phyloP scores from a whole-genome alignment of 2,329 filamentous ascomycete species.

The Fusarium pininemorale region DNA sequence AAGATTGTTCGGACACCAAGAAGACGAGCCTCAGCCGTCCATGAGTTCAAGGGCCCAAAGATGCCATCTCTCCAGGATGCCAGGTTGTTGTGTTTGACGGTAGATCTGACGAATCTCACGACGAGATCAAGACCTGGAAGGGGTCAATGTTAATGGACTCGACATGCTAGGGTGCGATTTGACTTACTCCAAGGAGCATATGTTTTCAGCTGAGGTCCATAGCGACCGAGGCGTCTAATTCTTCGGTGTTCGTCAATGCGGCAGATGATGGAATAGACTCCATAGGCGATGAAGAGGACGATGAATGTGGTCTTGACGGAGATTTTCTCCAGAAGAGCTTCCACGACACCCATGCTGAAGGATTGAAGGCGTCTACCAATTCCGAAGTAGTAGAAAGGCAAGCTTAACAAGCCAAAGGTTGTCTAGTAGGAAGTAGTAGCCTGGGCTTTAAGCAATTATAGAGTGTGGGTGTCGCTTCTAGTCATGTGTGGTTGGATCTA shows the following conservation, averaged over 20 bases:
- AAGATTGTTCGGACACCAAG: slow-evolving; percentile 71
- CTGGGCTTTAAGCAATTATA: background rate
- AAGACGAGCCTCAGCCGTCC: slow-evolving; percentile 69
- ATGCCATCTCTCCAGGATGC: slow-evolving; percentile 70
- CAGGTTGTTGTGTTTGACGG: slow-evolving; percentile 63
- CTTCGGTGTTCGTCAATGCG: slow-evolving; percentile 55
- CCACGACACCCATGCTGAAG: slow-evolving; percentile 60
- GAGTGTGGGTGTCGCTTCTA: background rate
- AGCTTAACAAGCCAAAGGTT: background rate
- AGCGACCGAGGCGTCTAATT: slow-evolving; percentile 57
- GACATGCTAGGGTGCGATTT: background rate
- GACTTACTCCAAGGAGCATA: slow-evolving; percentile 58
- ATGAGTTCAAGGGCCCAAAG: slow-evolving; percentile 49
- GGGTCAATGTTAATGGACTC: background rate
- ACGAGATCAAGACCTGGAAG: slow-evolving; percentile 71
- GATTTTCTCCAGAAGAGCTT: slow-evolving; percentile 55
- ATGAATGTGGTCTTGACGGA: slow-evolving; percentile 53
- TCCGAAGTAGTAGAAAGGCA: background rate
- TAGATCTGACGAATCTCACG: slow-evolving; percentile 61
- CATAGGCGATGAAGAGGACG: slow-evolving; percentile 49
- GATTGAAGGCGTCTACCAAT: background rate
- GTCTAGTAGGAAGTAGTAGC: background rate
- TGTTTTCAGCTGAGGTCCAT: slow-evolving; percentile 49
- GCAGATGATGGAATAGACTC: slow-evolving; percentile 50
- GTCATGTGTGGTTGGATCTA: background rate